Evolutionary conservation across 2,329 filamentous ascomycete species (phyloP).

Genomic region (Cladosporium halotolerans): DNA sequence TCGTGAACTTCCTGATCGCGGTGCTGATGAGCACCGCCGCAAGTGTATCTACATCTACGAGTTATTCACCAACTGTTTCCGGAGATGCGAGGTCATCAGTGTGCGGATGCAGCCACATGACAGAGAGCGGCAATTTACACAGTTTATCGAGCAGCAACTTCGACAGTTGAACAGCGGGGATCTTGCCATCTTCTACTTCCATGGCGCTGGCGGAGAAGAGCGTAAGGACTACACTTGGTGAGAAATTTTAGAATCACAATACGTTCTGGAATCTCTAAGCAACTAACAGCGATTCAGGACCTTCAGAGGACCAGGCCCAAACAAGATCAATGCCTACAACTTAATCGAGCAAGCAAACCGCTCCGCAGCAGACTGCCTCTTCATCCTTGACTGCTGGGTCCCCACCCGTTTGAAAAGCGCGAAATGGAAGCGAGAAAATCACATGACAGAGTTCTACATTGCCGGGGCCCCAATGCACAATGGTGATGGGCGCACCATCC

Average conservation of each 20-base stretch:
- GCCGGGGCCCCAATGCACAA: background rate
- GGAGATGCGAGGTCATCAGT: background rate
- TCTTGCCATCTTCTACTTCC: background rate
- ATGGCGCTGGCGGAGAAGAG: background rate
- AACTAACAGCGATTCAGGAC: background rate
- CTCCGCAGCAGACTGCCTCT: background rate
- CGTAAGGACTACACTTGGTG: background rate
- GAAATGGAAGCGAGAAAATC: background rate
- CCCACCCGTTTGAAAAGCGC: background rate
- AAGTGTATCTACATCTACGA: background rate
- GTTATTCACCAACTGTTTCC: background rate
- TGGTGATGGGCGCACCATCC: background rate
- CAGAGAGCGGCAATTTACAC: background rate
- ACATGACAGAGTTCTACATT: background rate
- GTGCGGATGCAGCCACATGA: background rate
- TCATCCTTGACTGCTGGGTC: conserved; percentile 3
- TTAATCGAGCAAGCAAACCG: background rate
- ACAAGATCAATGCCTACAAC: background rate
- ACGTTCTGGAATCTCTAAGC: too few species aligned
- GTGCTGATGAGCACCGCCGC: background rate
- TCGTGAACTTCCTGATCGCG: too few species aligned
- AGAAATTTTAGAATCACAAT: background rate
- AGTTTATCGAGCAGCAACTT: background rate
- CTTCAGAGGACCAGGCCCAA: background rate
- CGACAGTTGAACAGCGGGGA: background rate